Base-by-base conservation (phyloP, 768 basidiomycete species). In the Trametes maxima region DNA sequence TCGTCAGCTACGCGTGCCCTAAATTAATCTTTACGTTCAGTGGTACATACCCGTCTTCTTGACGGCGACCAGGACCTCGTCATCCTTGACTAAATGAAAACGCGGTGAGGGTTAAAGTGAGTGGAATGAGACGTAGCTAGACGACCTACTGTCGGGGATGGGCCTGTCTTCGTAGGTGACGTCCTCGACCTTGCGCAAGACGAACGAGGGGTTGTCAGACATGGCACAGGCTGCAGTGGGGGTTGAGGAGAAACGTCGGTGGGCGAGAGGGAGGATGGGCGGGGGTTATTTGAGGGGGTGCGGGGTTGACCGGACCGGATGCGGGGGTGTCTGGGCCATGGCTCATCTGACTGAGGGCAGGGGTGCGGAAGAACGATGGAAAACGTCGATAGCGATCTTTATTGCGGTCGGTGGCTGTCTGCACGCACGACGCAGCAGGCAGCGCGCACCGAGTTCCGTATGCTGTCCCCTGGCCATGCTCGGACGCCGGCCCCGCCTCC, bases 41-140 rank as follows among this genome's bases (percentile, higher is more conserved):
- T 2, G 16, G 19, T 43, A n/a, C 81, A 61, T 60, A 87, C 92
- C 94, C 17, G 95, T 96, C 78, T 95, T 95, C 78, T 93, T 94
- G 43, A 98, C 89, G 67, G 90, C 80, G 36, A 98, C 85, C 21
- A 98, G 85, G 43, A 94, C 93, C 64, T 97, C 90, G 69, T 88
- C 79, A 56, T 82, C 82, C 19, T 81, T 78, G 63, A 90, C 89
- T 90, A 56, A 69, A 50, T n/a, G 59, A 55, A 45, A 17, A 39
- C 21, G 50, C 44, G 56, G 55, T 13, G 25, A 14, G 1, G 33
- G 28, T 33, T 33, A 33, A 25, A 3, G 5, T 21, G 19, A 4
- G 47, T 14, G 5, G 17, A 28, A 5, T 16, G 28, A 49, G 11
- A 24, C 11, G 40, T 21, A 22, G 42, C 17, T 17, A 42, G 39